Evolutionary conservation across 805 yeast species (phyloP), one percentile per base, ranked within the genome.

Genomic region (Debaryomyces tyrocola): DNA sequence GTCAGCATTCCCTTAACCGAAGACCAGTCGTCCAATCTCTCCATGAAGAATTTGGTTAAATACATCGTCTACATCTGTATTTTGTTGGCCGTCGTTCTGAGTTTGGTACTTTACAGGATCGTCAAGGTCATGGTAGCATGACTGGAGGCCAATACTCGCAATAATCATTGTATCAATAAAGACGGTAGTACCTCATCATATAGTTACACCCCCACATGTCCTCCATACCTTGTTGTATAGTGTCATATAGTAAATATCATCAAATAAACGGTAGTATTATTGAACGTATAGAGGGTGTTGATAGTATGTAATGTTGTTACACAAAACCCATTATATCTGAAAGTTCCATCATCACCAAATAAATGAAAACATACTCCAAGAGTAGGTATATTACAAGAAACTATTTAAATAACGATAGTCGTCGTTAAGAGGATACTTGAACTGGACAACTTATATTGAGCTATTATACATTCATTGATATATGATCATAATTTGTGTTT

Each of bases 1-100:
- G 72, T 72, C 12, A 63, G 69, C 49, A 72, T 73, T 28, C 77
- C 77, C 7, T 60, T 71, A 24, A 59, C 68, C 1, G 73, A 68
- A 45, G 68, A 64, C 20, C 68, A 60, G 40, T 33, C 58, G 7
- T 39, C 56, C n/a, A 47, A 52, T n/a, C 39, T 51, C n/a, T 51
- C 59, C 24, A 49, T 58, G 53, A 56, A 57, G 45, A 48, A 52
- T 20, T 48, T 64, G 33, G 53, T 59, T 15, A 56, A 57, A 41
- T 66, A 67, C 49, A 15, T 64, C 5, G 50, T 54, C 2, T 62
- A 62, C 37, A 50, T 54, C 11, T 51, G 59, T 14, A 44, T 62
- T 12, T 52, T 68, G 7, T 36, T 68, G 14, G 48, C 61, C 6
- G 46, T 66, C 36, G 54, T 67, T 34, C 43, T 60, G 11, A 38